phyloP scores from a whole-genome alignment of 306 rosid genomes.

The Betula pendula region DNA sequence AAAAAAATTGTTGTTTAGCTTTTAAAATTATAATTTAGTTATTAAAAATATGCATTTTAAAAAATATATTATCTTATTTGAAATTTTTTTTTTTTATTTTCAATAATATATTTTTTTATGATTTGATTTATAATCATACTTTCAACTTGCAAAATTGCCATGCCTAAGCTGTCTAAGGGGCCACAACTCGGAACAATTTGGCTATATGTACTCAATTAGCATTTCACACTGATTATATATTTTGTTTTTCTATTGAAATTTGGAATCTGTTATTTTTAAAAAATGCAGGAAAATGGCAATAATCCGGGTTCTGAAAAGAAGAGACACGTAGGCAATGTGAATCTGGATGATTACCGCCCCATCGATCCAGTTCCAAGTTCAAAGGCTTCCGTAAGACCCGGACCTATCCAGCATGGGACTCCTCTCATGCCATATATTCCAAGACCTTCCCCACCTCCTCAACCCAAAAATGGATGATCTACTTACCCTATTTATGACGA shows the following conservation, averaged over 20 bases:
- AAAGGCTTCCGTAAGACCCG: conserved; percentile 44
- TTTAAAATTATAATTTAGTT: no score
- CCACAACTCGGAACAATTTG: background rate
- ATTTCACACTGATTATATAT: background rate
- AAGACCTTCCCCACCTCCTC: conserved; percentile 55
- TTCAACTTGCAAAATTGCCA: no score
- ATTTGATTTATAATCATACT: no score
- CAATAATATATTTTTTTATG: no score
- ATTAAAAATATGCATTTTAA: no score
- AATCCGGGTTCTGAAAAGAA: conserved; percentile 9
- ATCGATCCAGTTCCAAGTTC: conserved; percentile 64
- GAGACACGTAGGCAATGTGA: conserved; percentile 16
- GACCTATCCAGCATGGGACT: conserved; percentile 76
- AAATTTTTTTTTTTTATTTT: no score
- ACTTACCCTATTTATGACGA: conserved; percentile 4
- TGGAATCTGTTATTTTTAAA: conserved; percentile 17
- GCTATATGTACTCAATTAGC: background rate
- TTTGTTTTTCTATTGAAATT: background rate
- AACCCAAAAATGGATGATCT: conserved; percentile 30
- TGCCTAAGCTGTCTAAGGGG: no score
- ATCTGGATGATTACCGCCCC: conserved; percentile 64
- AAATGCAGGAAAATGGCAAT: conserved; percentile 48
- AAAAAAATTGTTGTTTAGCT: no score
- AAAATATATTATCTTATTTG: no score
- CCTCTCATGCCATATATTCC: conserved; percentile 74